Percentiles rank a stretch among this genome's conserved stretches.
Conservation (phyloP, 1,139 yeast species). For the Candida tetrigidarum region DNA sequence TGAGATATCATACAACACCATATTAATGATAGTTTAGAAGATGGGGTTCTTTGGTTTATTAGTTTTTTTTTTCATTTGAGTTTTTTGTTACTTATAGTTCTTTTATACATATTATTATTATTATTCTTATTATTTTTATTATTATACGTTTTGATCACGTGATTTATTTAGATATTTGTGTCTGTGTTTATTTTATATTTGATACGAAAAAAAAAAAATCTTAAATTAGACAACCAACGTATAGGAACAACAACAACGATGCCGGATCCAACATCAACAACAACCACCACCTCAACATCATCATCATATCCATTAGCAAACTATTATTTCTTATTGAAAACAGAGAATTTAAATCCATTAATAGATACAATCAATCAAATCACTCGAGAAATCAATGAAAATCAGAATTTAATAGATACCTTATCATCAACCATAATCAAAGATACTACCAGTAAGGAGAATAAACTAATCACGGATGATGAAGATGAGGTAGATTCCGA, state of each 20-base stretch:
- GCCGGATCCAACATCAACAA: slow-evolving; percentile 4
- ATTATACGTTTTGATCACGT: too few relatives aligned
- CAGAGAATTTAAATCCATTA: slow-evolving; percentile 43
- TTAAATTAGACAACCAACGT: background rate
- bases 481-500: slow-evolving; percentile 16
- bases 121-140: background rate
- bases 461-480: slow-evolving; percentile 8
- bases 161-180: too few relatives aligned
- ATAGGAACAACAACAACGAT: background rate
- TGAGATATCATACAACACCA: background rate
- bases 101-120: slow-evolving; percentile 2
- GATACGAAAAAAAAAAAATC: background rate
- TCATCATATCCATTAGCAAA: slow-evolving; percentile 10
- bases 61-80: background rate
- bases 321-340: slow-evolving; percentile 34
- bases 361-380: slow-evolving; percentile 27
- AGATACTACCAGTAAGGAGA: slow-evolving; percentile 3
- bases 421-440: slow-evolving; percentile 26
- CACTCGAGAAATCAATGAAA: slow-evolving; percentile 26
- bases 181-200: too few relatives aligned
- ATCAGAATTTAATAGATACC: slow-evolving; percentile 27
- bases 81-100: slow-evolving; percentile 2
- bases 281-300: background rate
- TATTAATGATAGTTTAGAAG: background rate
- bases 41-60: background rate